Conservation (phyloP, 164 flowering plant species). For the Aristolochia contorta region DNA sequence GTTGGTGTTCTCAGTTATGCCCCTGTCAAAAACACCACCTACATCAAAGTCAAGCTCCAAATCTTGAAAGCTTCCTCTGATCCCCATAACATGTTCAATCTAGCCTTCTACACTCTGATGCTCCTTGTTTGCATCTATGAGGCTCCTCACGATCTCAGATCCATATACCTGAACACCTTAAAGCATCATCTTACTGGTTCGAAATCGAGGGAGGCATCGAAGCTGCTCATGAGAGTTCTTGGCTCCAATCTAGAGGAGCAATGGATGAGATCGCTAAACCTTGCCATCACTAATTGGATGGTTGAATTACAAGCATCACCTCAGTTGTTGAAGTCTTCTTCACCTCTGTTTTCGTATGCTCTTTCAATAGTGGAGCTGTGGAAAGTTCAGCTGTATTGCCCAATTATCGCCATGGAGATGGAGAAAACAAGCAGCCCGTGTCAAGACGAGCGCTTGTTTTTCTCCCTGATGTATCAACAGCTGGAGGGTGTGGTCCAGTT, state of each 20-base stretch:
- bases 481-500: conserved; percentile 85
- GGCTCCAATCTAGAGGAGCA: conserved; percentile 77
- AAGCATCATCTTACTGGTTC: conserved; percentile 34
- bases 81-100: conserved; percentile 47
- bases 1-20: conserved; percentile 45
- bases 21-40: conserved; percentile 22
- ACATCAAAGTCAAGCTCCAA: conserved; percentile 32
- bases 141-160: conserved; percentile 60
- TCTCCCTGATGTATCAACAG: conserved; percentile 71
- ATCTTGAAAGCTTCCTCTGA: conserved; percentile 6
- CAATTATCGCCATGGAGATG: conserved; percentile 63
- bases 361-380: conserved; percentile 57
- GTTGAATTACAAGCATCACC: conserved; percentile 28
- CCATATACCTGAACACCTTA: conserved; percentile 30
- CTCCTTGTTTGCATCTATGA: conserved; percentile 72
- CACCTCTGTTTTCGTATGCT: conserved; percentile 60
- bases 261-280: conserved; percentile 81
- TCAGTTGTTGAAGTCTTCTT: conserved; percentile 30
- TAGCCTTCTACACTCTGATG: conserved; percentile 44
- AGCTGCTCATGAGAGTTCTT: conserved; percentile 49
- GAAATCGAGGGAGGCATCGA: conserved; percentile 37
- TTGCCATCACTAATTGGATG: conserved; percentile 79
- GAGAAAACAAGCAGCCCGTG: conserved; percentile 33
- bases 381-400: conserved; percentile 88
- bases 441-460: conserved; percentile 38